phyloP scores from a whole-genome alignment of 495 filamentous ascomycete species.

The Xylaria venustula region DNA sequence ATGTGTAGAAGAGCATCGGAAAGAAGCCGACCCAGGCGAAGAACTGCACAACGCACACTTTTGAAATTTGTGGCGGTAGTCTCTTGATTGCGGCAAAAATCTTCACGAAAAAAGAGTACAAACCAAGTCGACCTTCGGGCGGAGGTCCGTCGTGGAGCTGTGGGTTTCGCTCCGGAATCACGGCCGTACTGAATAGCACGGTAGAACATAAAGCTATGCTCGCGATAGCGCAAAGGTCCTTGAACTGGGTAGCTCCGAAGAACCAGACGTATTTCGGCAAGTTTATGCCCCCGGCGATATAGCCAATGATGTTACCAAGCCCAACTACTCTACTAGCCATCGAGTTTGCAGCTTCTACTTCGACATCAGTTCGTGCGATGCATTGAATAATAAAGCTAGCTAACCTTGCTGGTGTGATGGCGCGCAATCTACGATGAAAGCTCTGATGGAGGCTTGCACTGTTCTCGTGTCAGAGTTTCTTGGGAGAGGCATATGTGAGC shows the following conservation, averaged over 20 bases:
- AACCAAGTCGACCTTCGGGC: constrained; percentile 55
- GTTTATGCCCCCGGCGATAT: constrained; percentile 76
- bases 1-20: constrained; percentile 90
- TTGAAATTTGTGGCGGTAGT: constrained; percentile 74
- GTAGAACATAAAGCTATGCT: constrained; percentile 66
- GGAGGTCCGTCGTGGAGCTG: constrained; percentile 65
- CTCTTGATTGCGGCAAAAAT: constrained; percentile 72
- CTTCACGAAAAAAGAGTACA: constrained; percentile 74
- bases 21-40: constrained; percentile 95
- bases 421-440: constrained; percentile 87
- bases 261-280: constrained; percentile 69
- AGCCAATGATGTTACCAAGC: constrained; percentile 83
- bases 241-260: constrained; percentile 83
- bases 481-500: background rate
- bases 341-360: constrained; percentile 70
- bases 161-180: constrained; percentile 77
- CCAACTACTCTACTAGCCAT: constrained; percentile 82
- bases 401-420: constrained; percentile 81
- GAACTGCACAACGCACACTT: constrained; percentile 84
- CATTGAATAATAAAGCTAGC: background rate
- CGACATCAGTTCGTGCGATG: background rate
- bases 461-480: constrained; percentile 4
- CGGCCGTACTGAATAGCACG: constrained; percentile 60
- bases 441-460: constrained; percentile 86
- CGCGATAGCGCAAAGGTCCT: constrained; percentile 81